Base-by-base conservation (phyloP, 257 asterid genomes). In the Nicotiana tabacum region DNA sequence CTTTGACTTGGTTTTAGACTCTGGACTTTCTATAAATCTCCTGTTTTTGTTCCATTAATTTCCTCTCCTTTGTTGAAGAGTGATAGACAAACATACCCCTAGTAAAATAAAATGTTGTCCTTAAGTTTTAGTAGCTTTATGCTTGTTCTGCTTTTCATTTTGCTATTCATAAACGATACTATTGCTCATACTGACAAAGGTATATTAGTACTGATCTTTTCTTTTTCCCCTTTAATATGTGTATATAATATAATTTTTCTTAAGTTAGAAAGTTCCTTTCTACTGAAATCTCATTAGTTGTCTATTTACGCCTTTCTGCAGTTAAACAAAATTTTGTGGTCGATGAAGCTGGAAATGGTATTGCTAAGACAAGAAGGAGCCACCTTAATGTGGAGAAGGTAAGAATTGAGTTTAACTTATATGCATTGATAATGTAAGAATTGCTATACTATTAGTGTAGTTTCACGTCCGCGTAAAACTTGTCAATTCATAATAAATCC, bases 1-100 rank as follows among this genome's bases (percentile, higher is more conserved):
- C 86, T 88, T 92, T 91, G 95, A 91, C 97, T 90, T 87, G 84
- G 83, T 77, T 86, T 85, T 82, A 66, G 78, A 88, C 88, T 83
- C 82, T 58, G 79, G 51, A 68, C 66, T 81, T 84, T 82, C 78
- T 86, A 83, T 88, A 90, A 81, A 88, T 58, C 21, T 39, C 82
- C 57, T 29, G 64, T 17, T 2, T 3, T 69, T 61, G 9, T 83
- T 70, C 76, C 83, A 77, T 65, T 72, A 51, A 53, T 30, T 64
- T 51, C 69, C 85, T 66, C 78, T 21, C 48, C 80, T 39, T 64
- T 74, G 46, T 84, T 46, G 37, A 10, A 58, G 24, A 58, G n/a
- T 15, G 65, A 56, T 2, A 56, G 61, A 16, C 61, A 16, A 56
- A 30, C 82, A 17, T 67, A 53, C 21, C 27, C 46, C 69, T 33